Base-by-base conservation (phyloP, 345 rosid genomes). In the Moricandia arvensis region DNA sequence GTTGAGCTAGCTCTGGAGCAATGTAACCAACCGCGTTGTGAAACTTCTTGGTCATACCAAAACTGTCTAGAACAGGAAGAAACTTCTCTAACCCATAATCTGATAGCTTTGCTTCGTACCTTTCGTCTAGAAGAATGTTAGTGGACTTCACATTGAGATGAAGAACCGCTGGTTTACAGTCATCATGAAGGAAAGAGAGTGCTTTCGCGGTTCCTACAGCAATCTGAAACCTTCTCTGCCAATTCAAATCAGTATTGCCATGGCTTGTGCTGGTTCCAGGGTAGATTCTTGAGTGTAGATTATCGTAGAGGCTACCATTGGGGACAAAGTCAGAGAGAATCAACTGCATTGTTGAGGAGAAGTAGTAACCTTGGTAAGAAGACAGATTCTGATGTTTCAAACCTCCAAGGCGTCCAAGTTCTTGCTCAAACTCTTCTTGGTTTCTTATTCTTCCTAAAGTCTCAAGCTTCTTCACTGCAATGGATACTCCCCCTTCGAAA, bases 1-100 rank as follows among this genome's bases (percentile, higher is more conserved):
- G 81, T 72, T 68, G 81, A 74, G 96, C 89, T 82, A 95, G 73
- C 82, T 95, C 99, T 0, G 99, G 99, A 8, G 99, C 98, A n/a
- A 95, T 93, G 82, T 88, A 95, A 27, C 99, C 99, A 43, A 90
- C 94, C n/a, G 97, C 90, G 77, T 85, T 90, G 73, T 92, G 97
- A 74, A 84, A 88, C 66, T 67, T 71, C 64, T 83, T 90, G 43
- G 92, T 89, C 66, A 84, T 72, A n/a, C 97, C 88, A 3, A 86
- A 74, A 65, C 88, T 87, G 79, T 95, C 96, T 62, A 89, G 76
- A 63, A 95, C 81, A 12, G 99, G 97, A 13, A 95, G 96, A 71
- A 95, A 81, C 76, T 86, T 92, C 59, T 78, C 93, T 38, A 95
- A 59, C 12, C 98, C 99, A 21, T 89, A 92, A 76, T 95, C 99